phyloP scores from a whole-genome alignment of 768 basidiomycete genomes.

The Panellus pusillus region DNA sequence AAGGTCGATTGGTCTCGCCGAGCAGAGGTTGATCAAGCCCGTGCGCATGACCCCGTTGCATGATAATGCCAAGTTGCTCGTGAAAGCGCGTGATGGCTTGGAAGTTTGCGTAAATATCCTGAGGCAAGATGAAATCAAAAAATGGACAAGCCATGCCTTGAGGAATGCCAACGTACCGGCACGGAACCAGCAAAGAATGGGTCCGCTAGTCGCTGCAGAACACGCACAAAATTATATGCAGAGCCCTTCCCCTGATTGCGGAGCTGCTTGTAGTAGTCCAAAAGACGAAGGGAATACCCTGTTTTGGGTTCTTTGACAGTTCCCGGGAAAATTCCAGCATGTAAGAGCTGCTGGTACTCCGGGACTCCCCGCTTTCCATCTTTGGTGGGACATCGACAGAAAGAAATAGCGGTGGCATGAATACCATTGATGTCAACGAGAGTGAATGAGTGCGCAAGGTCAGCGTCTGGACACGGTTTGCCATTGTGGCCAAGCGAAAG shows the following conservation, averaged over 20 bases:
- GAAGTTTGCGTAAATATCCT: too few species aligned
- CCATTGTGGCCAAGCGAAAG: constrained; percentile 8
- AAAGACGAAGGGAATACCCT: constrained; percentile 7
- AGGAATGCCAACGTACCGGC: constrained; percentile 11
- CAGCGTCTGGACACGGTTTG: constrained; percentile 1
- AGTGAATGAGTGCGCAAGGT: not conserved
- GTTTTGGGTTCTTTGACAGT: constrained; percentile 6
- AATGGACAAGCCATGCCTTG: too few species aligned
- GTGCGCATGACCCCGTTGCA: too few species aligned
- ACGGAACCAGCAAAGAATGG: constrained; percentile 6
- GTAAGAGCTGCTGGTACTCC: constrained; percentile 5
- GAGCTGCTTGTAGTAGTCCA: constrained; percentile 5
- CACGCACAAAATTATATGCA: constrained; percentile 8
- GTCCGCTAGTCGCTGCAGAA: constrained; percentile 13
- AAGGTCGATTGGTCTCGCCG: too few species aligned
- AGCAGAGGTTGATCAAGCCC: too few species aligned
- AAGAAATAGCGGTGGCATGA: constrained; percentile 12
- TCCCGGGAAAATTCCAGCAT: constrained; percentile 10
- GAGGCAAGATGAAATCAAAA: too few species aligned
- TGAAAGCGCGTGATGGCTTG: too few species aligned
- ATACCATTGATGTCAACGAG: constrained; percentile 14
- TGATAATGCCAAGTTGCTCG: too few species aligned
- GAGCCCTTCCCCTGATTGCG: constrained; percentile 14
- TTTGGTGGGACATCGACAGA: constrained; percentile 2
- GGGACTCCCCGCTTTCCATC: not conserved